Conservation (phyloP, 805 yeast species). For the Candida arabinofermentans region DNA sequence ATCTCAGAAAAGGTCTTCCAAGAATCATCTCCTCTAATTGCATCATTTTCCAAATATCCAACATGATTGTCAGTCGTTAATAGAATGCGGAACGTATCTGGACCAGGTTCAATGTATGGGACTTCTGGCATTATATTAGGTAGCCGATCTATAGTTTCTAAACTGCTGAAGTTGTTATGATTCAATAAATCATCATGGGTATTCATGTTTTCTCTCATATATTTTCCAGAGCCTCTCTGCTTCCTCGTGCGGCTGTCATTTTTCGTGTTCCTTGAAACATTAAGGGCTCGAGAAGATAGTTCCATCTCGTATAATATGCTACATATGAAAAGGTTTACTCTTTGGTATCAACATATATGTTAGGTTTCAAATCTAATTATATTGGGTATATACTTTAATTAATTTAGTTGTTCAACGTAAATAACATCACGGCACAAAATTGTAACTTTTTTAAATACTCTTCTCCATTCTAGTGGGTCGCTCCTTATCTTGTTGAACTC, state of each 20-base stretch:
- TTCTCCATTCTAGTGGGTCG: slow-evolving; percentile 74
- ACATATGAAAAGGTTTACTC: no score
- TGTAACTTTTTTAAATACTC: slow-evolving; percentile 55
- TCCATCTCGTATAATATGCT: no score
- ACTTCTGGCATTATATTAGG: slow-evolving; percentile 39
- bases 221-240: no score
- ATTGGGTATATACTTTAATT: background rate
- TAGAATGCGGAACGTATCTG: slow-evolving; percentile 70
- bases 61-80: slow-evolving; percentile 96
- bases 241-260: no score
- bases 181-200: no score
- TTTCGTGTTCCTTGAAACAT: no score
- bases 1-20: slow-evolving; percentile 87
- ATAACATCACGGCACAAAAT: slow-evolving; percentile 56
- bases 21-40: slow-evolving; percentile 85
- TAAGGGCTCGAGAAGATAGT: no score
- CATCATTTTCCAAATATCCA: slow-evolving; percentile 87
- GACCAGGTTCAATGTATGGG: slow-evolving; percentile 41
- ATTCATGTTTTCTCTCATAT: no score
- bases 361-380: no score
- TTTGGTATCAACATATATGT: no score
- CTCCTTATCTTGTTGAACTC: slow-evolving; percentile 55
- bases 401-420: slow-evolving; percentile 31
- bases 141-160: no score
- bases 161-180: no score